Evolutionary conservation across 2,329 filamentous ascomycete species (phyloP).

Genomic region (Alternaria sp.): DNA sequence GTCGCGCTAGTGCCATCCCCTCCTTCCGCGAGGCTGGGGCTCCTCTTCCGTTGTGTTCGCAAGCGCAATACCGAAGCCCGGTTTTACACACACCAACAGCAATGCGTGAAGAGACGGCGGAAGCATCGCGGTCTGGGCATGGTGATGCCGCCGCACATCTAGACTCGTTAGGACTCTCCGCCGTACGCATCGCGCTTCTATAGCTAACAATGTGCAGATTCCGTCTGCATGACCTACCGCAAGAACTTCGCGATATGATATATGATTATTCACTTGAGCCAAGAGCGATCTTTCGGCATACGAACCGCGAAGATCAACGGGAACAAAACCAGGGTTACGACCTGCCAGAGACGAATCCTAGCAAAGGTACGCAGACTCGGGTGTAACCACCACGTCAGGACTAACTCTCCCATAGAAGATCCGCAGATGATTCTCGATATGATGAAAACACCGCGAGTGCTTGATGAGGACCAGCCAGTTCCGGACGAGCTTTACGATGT

Average conservation of each 20-base stretch:
- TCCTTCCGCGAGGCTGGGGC: not conserved
- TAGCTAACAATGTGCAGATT: not conserved
- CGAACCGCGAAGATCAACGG: not conserved
- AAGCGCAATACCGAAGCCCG: not conserved
- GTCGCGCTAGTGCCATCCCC: not conserved
- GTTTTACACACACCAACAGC: not conserved
- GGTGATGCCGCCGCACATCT: not conserved
- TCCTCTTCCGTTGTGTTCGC: not conserved
- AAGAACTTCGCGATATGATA: not conserved
- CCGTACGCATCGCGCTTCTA: not conserved
- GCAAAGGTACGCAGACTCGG: not conserved
- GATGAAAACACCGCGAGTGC: not conserved
- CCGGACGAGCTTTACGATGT: not conserved
- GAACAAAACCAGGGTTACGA: not conserved
- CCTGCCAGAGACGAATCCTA: not conserved
- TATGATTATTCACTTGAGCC: not conserved
- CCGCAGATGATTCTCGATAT: not conserved
- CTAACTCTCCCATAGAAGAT: not conserved
- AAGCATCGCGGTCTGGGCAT: not conserved
- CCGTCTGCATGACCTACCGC: not conserved
- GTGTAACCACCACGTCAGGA: not conserved
- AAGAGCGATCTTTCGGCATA: not conserved
- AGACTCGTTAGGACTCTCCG: not conserved
- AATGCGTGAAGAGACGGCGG: not conserved
- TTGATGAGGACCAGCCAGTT: not conserved